Evolutionary conservation across 352 stramenopile genomes (phyloP), one percentile per base, ranked within the genome.

Genomic region (Globisporangium spinosum): DNA sequence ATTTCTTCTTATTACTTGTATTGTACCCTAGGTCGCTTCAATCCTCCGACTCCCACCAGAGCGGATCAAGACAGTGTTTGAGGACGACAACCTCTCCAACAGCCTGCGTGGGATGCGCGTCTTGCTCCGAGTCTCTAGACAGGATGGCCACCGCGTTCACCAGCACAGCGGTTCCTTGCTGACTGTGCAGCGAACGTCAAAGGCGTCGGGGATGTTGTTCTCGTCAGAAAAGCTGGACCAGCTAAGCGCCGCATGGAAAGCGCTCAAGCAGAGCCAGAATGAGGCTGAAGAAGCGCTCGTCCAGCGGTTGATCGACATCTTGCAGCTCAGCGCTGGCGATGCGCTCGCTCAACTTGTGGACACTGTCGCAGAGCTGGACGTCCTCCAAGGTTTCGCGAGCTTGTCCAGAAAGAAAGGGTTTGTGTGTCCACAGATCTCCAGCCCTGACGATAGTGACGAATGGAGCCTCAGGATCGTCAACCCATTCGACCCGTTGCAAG

Each of bases 81-180:
- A 76, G 10, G 75, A 85, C 3, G 72, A 80, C 17, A 67, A 70
- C 3, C 65, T 75, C 1, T 49, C 49, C 2, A 64, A 35, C 2
- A 68, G 35, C 34, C 58, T 79, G 6, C 45, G 56, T 7, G 59
- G 38, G 3, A 60, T 75, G 64, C 73, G 61, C 2, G 67, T 89
- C 0, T 64, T 85, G 35, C 68, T 89, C 5, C 74, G 80, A 2
- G 75, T 83, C 12, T 80, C 77, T 13, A 69, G 75, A 17, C 71
- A 79, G 69, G 77, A 89, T 23, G 70, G 62, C 1, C 80, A 87
- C 29, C 75, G 80, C 6, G 58, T 87, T 15, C 76, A 85, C 29
- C 69, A 76, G 34, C 72, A 64, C 49, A 75, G 25, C 13, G 65
- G 66, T 0, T 67, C 72, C 0, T 6, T 38, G 1, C 6, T 72